Conservation (phyloP, 208 protist species). For the Wallacemonas collosoma region DNA sequence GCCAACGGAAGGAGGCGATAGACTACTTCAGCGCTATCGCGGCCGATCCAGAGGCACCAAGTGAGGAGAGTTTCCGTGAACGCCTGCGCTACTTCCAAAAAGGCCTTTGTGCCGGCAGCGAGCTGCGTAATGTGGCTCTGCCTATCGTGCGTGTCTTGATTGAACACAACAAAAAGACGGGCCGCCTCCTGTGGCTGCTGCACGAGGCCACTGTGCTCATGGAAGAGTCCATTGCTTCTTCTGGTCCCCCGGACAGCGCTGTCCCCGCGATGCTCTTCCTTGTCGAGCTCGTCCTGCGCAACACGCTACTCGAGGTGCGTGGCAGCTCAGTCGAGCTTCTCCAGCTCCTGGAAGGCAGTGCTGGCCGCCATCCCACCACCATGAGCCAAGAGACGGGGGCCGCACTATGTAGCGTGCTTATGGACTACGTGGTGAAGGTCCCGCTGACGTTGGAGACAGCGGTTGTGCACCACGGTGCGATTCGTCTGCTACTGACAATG, state of each 20-base stretch:
- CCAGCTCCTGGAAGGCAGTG: slow-evolving; percentile 31
- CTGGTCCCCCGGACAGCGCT: slow-evolving; percentile 21
- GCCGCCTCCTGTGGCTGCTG: slow-evolving; percentile 66
- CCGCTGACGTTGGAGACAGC: slow-evolving; percentile 41
- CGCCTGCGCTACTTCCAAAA: slow-evolving; percentile 36
- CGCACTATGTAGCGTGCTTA: slow-evolving; percentile 49
- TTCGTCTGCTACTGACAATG: slow-evolving; percentile 74
- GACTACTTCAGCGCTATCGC: slow-evolving; percentile 45
- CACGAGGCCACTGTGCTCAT: slow-evolving; percentile 36
- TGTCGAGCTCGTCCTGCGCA: slow-evolving; percentile 64
- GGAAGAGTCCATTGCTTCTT: slow-evolving; percentile 29
- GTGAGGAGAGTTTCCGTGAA: slow-evolving; percentile 44
- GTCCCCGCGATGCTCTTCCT: slow-evolving; percentile 43
- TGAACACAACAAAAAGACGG: slow-evolving; percentile 15
- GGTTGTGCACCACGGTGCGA: slow-evolving; percentile 47
- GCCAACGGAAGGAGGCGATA: slow-evolving; percentile 57
- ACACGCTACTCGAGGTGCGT: slow-evolving; percentile 35
- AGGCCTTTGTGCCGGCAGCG: slow-evolving; percentile 47
- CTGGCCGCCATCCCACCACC: background rate
- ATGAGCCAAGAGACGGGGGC: slow-evolving; percentile 20
- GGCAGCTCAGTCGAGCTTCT: slow-evolving; percentile 45
- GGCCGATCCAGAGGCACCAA: slow-evolving; percentile 20
- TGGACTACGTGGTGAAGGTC: slow-evolving; percentile 47
- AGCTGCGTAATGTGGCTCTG: slow-evolving; percentile 41
- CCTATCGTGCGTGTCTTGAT: slow-evolving; percentile 47